Base-by-base conservation (phyloP, 208 protist genomes). In the Tritrichomonas foetus region DNA sequence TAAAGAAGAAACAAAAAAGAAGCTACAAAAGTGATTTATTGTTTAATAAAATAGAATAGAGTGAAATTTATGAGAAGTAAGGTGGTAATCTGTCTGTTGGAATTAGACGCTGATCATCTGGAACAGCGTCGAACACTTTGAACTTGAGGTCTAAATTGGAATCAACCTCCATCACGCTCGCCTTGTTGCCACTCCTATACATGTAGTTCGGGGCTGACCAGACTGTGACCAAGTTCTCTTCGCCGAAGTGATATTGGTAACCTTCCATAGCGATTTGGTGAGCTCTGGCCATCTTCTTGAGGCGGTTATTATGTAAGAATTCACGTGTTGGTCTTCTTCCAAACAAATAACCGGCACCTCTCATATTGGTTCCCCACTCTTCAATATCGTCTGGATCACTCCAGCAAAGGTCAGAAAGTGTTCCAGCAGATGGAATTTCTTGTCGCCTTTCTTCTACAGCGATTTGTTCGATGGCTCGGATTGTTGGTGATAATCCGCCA, bases 311-410 rank as follows among this genome's bases (percentile, higher is more conserved):
- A 55, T 95, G 94, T 94, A 98, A 98, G 95, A 99, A 99, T 92
- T 96, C 94, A 49, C 53, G 39, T 9, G 93, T 95, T 84, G 95
- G 93, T 30, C 82, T 98, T 50, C 96, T 97, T 69, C 99, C 99
- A 96, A 99, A 99, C 36, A 99, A 96, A 94, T 98, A 99, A 3
- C 99, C 99, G 39, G 99, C 99, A 53, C 99, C 99, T 84, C 99
- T 96, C 53, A 98, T 98, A 55, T 96, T 97, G 44, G 99, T 75
- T 75, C 98, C 98, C 98, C 98, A 99, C 30, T 98, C 97, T 93
- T 99, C 96, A 57, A 98, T 96, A 80, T 98, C 95, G 25, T 99
- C 98, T 27, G 98, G 98, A 95, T 99, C 98, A 22, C 97, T 98
- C 98, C 98, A 99, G 61, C 99, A 96, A 33, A 99, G 95, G 95